Evolutionary conservation across 1,284 basidiomycete genomes (phyloP).

Genomic region (Rhodotorula sp.): DNA sequence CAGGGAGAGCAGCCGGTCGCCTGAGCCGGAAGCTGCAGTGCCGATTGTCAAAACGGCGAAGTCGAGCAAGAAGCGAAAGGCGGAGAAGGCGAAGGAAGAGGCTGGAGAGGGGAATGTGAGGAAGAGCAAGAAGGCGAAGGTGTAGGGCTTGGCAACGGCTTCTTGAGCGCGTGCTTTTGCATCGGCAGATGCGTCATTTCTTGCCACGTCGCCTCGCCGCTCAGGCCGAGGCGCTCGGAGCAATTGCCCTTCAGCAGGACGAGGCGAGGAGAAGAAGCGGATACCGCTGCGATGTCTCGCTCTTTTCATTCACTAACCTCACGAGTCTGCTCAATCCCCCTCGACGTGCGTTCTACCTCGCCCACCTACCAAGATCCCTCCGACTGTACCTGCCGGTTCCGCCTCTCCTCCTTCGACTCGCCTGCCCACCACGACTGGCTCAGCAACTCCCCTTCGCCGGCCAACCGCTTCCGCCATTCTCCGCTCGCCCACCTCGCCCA

Average conservation of each 20-base stretch:
- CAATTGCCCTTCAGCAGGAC: background rate
- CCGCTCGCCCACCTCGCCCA: no score
- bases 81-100: conserved; percentile 3
- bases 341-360: no score
- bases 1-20: conserved; percentile 19
- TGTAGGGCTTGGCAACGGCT: background rate
- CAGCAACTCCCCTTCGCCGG: background rate
- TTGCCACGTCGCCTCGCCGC: no score
- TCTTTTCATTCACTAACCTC: background rate
- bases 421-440: background rate
- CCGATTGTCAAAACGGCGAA: conserved; percentile 10
- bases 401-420: background rate
- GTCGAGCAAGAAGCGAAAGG: background rate
- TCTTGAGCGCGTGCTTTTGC: no score
- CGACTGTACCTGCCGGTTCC: no score
- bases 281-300: background rate
- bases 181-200: no score
- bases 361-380: no score
- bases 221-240: no score
- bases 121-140: conserved; percentile 23
- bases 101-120: conserved; percentile 1
- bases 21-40: conserved; percentile 16
- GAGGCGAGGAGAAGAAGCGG: background rate
- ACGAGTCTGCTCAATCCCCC: background rate
- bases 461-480: background rate